Evolutionary conservation across 106 monocot species (phyloP).

Genomic region (Hemerocallis citrina): DNA sequence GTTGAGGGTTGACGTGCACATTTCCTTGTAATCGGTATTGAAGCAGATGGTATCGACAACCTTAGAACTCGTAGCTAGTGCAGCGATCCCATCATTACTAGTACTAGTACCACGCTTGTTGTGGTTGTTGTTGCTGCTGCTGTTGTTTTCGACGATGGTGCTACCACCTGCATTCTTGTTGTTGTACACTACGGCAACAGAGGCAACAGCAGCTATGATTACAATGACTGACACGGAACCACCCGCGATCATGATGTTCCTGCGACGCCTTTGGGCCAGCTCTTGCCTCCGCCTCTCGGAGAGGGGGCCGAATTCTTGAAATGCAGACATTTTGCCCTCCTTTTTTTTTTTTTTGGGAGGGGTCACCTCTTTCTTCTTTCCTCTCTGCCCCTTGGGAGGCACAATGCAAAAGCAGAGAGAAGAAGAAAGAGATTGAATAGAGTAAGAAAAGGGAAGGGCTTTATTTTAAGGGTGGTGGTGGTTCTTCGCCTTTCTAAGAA

Average conservation of each 20-base stretch:
- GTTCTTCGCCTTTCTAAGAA: neutral
- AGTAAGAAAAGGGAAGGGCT: neutral
- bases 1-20: slow-evolving; percentile 29
- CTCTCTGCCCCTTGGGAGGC: slow-evolving; percentile 29
- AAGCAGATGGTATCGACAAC: slow-evolving; percentile 20
- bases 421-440: slow-evolving; percentile 6
- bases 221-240: slow-evolving; percentile 25
- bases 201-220: slow-evolving; percentile 22
- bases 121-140: neutral
- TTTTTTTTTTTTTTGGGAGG: neutral
- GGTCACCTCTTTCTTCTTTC: neutral
- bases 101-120: neutral
- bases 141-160: neutral
- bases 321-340: slow-evolving; percentile 33
- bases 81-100: too few species aligned
- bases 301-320: slow-evolving; percentile 56
- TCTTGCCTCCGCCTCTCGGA: slow-evolving; percentile 61
- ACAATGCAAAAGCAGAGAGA: slow-evolving; percentile 13
- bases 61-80: slow-evolving; percentile 14
- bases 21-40: slow-evolving; percentile 18
- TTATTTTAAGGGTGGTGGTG: neutral
- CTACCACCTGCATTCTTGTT: neutral
- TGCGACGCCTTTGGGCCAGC: slow-evolving; percentile 18
- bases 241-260: slow-evolving; percentile 33
- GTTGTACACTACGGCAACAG: slow-evolving; percentile 15